phyloP scores from a whole-genome alignment of 352 stramenopile genomes.

The Plasmopara halstedii region DNA sequence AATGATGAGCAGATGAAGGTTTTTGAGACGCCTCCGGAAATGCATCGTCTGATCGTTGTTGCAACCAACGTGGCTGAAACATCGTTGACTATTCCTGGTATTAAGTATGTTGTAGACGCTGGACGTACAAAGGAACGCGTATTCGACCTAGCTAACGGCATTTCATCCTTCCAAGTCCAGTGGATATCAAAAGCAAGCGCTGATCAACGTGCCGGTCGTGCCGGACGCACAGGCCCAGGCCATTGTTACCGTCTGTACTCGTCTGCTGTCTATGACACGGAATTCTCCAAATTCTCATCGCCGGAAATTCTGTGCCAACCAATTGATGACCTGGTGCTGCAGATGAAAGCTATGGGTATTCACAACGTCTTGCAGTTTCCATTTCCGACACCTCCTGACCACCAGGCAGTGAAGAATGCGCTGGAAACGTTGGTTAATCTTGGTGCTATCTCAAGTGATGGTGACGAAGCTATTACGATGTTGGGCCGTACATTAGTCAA shows the following conservation, averaged over 20 bases:
- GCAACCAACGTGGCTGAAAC: constrained; percentile 99
- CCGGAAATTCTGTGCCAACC: constrained; percentile 89
- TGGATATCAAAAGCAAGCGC: constrained; percentile 84
- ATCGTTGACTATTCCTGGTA: constrained; percentile 91
- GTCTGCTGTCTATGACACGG: constrained; percentile 92
- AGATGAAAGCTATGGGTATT: constrained; percentile 98
- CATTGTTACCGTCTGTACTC: constrained; percentile 99
- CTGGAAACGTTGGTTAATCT: constrained; percentile 80
- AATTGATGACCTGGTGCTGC: constrained; percentile 94
- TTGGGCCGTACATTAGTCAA: constrained; percentile 76
- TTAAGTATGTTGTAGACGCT: constrained; percentile 97
- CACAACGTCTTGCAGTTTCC: constrained; percentile 92
- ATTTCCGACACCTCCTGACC: constrained; percentile 93
- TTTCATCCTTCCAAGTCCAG: constrained; percentile 92
- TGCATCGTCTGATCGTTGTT: constrained; percentile 92
- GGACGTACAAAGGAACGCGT: constrained; percentile 95
- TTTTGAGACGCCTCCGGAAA: constrained; percentile 81
- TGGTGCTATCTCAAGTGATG: constrained; percentile 43
- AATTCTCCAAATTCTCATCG: constrained; percentile 86
- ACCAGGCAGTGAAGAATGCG: constrained; percentile 79
- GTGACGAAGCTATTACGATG: constrained; percentile 67
- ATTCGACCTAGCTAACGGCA: constrained; percentile 87
- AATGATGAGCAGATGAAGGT: constrained; percentile 93
- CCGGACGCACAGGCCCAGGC: constrained; percentile 92
- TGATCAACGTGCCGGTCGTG: constrained; percentile 90